phyloP scores from a whole-genome alignment of 2,329 filamentous ascomycete species.

The Penicillium psychrosexuale region DNA sequence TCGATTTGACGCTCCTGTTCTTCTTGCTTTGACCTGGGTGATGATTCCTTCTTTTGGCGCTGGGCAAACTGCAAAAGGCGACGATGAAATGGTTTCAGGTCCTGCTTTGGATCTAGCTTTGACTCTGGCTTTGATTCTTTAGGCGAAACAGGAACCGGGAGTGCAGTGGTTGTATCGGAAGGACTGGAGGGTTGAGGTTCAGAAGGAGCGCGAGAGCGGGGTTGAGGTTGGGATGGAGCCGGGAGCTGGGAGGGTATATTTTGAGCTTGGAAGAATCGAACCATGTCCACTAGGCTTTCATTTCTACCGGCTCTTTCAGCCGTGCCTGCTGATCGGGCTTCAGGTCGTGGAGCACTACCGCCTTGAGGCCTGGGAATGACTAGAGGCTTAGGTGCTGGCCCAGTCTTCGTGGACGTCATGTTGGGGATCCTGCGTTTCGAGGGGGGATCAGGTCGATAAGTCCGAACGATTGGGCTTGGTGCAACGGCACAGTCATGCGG shows the following conservation, averaged over 20 bases:
- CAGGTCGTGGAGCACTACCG: constrained; percentile 12
- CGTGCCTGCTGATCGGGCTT: constrained; percentile 33
- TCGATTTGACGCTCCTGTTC: constrained; percentile 29
- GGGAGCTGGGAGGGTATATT: constrained; percentile 16
- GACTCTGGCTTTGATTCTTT: constrained; percentile 1
- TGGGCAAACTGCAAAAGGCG: constrained; percentile 37
- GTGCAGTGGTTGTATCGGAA: constrained; percentile 26
- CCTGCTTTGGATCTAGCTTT: constrained; percentile 12
- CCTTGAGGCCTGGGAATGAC: constrained; percentile 13
- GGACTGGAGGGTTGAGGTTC: constrained; percentile 7
- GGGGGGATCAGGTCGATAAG: constrained; percentile 30
- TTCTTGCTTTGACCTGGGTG: constrained; percentile 24
- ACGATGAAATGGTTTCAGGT: constrained; percentile 31
- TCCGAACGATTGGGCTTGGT: constrained; percentile 37
- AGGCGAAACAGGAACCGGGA: constrained; percentile 23
- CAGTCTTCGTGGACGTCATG: constrained; percentile 21
- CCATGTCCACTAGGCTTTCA: constrained; percentile 36
- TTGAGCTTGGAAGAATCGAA: constrained; percentile 37
- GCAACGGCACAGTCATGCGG: constrained; percentile 29
- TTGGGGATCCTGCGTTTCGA: constrained; percentile 23
- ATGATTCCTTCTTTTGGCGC: constrained; percentile 28
- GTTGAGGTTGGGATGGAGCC: constrained; percentile 9
- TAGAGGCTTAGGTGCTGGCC: constrained; percentile 11
- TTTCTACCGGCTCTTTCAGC: constrained; percentile 30
- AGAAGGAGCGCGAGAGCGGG: not conserved